Percentiles rank a stretch among this genome's conserved stretches.
phyloP scores from a whole-genome alignment of 768 basidiomycete species.

The Favolaschia claudopus region DNA sequence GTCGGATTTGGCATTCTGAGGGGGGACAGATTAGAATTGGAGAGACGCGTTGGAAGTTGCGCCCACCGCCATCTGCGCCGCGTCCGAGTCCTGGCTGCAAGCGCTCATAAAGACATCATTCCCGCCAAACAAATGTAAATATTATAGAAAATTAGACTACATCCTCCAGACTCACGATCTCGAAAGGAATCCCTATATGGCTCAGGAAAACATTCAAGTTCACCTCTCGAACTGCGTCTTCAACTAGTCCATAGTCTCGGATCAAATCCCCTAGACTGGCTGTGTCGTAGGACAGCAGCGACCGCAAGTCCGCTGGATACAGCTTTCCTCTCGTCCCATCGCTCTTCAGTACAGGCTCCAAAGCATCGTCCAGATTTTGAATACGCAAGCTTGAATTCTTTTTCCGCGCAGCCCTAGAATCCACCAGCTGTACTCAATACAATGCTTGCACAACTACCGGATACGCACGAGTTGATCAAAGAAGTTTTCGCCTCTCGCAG shows the following conservation, averaged over 20 bases:
- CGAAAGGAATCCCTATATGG: slow-evolving; percentile 54
- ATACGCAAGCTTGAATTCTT: slow-evolving; percentile 52
- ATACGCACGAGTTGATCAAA: slow-evolving; percentile 57
- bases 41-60: slow-evolving; percentile 6
- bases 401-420: slow-evolving; percentile 54
- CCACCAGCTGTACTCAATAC: background rate
- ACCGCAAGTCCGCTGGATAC: slow-evolving; percentile 58
- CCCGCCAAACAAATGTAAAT: slow-evolving; percentile 4
- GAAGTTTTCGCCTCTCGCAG: slow-evolving; percentile 53
- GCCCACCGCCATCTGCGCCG: slow-evolving; percentile 50
- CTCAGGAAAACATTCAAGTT: slow-evolving; percentile 65
- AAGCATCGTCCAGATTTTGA: slow-evolving; percentile 50
- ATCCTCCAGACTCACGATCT: background rate
- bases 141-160: background rate
- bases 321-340: slow-evolving; percentile 55
- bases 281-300: slow-evolving; percentile 60
- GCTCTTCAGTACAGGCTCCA: slow-evolving; percentile 54
- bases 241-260: slow-evolving; percentile 56
- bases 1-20: slow-evolving; percentile 40
- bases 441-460: background rate
- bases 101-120: slow-evolving; percentile 12
- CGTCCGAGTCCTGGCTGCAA: too few species aligned
- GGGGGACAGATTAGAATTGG: slow-evolving; percentile 25
- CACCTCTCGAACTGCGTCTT: slow-evolving; percentile 47
- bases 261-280: slow-evolving; percentile 50